Base-by-base conservation (phyloP, 2,329 filamentous ascomycete genomes). In the Emergomyces africanus region DNA sequence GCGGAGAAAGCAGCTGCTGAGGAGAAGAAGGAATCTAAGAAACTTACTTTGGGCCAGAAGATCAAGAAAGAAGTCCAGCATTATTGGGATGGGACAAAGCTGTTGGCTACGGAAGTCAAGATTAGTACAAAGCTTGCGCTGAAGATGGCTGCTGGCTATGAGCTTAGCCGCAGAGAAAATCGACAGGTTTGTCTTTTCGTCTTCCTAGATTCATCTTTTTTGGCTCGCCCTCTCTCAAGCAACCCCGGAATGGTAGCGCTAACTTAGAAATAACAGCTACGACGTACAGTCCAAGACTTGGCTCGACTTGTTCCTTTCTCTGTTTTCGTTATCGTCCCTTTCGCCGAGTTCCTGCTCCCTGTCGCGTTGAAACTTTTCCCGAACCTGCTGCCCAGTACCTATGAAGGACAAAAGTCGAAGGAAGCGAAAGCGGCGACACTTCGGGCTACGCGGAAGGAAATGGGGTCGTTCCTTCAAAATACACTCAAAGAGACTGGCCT, bases 31-130 rank as follows among this genome's bases (percentile, higher is more conserved):
- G 85, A 88, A 62, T 82, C 86, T 66, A 90, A 91, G 78, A 96
- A 96, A 71, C 76, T 96, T 74, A 96, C 91, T 0, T 55, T 97
- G 1, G 87, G 84, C 74, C 89, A 97, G 72, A 95, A 91, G 77
- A 85, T 99, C 69, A 99, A 96, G 81, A 91, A 95, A 73, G 94
- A 99, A 75, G 81, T 80, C 15, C 84, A 86, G 62, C 94, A 99
- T 74, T 99, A 99, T 77, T 97, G 94, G 92, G 94, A 99, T 75
- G 94, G 94, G 61, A 97, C 90, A 33, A 99, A 99, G 76, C 80
- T 99, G 68, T 79, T 99, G 65, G 91, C 87, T 25, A 88, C 90
- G 1, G 94, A 99, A 76, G 85, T 97, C 70, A 89, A 80, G 74
- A 99, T 99, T 72, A 97, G 92, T 73, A 89, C 88, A 62, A 87